phyloP scores from a whole-genome alignment of 2,329 filamentous ascomycete genomes.

The Sphaceloma murrayae region DNA sequence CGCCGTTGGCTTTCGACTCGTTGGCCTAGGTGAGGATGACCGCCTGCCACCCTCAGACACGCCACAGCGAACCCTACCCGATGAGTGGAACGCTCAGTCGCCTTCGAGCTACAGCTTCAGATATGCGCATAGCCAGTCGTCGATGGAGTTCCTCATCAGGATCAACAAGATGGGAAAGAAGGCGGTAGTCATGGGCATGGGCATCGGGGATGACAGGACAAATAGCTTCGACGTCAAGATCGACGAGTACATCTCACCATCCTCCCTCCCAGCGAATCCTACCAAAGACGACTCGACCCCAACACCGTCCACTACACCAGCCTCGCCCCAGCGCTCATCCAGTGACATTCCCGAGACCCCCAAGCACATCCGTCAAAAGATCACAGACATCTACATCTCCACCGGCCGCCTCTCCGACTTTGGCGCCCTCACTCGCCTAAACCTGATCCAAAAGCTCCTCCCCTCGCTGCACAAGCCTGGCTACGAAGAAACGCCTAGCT shows the following conservation, averaged over 20 bases:
- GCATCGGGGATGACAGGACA: conserved; percentile 70
- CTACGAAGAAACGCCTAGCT: conserved; percentile 51
- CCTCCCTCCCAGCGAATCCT: conserved; percentile 45
- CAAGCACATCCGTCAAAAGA: conserved; percentile 18
- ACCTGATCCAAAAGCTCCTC: conserved; percentile 71
- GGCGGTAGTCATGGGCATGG: conserved; percentile 72
- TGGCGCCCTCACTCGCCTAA: conserved; percentile 60
- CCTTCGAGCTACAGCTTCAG: conserved; percentile 66
- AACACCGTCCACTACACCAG: conserved; percentile 32
- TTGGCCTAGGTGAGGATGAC: conserved; percentile 78
- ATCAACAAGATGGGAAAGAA: conserved; percentile 73
- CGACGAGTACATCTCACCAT: conserved; percentile 63
- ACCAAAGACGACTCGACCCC: conserved; percentile 32
- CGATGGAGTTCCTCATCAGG: conserved; percentile 74
- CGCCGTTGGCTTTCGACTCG: conserved; percentile 67
- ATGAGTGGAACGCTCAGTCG: conserved; percentile 65
- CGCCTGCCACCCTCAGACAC: conserved; percentile 36
- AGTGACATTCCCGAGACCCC: conserved; percentile 2
- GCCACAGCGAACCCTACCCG: conserved; percentile 57
- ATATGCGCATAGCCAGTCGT: conserved; percentile 76
- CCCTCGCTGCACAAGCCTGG: conserved; percentile 69
- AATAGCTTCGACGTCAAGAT: conserved; percentile 64
- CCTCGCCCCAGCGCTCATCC: conserved; percentile 24
- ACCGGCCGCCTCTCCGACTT: conserved; percentile 57
- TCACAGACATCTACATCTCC: conserved; percentile 63